Base-by-base conservation (phyloP, 2,329 filamentous ascomycete genomes). In the Sphaerulina populicola region DNA sequence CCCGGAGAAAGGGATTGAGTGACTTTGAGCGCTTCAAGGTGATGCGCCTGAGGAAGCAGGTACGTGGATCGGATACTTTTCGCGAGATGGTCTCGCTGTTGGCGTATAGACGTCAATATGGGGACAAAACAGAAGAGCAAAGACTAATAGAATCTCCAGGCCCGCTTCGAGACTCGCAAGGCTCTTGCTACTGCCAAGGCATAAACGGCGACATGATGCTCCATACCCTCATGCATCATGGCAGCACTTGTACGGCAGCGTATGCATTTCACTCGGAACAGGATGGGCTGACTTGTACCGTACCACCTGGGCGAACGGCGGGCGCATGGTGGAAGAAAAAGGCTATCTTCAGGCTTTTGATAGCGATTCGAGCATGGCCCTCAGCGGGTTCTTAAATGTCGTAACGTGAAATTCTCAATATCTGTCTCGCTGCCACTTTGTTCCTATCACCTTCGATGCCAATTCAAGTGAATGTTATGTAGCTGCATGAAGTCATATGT, bases 1-100 rank as follows among this genome's bases (percentile, higher is more conserved):
- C 87, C 75, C 86, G 88, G 78, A 86, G 93, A 80, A 86, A 85
- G 78, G 82, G 82, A 69, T 80, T 98, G 64, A 94, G 85, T 76
- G 93, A 98, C 82, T 98, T 98, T 72, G 93, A 98, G 81, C 86
- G 93, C 75, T 98, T 97, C 88, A 96, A 98, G 87, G 93, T 97
- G 69, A 81, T 97, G 83, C 85, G 91, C 76, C 81, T 97, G 77
- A 94, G 91, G 86, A 98, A 98, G 85, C 90, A 96, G 85, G 88
- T 90, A 72, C 64, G 80, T 77, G 12, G 42, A 49, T 21, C 7
- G 39, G n/a, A 27, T n/a, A 23, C 4, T 12, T 7, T 9, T 8
- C 18, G 18, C 10, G 12, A 2, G 10, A 33, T 6, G 18, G 4
- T 18, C 21, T 35, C 8, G 21, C 30, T 30, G 18, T 27, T 46